A percentile compares a stretch with the other conserved stretches of the same genome.
These are phyloP conservation scores for Acer yangbiense DNA, from an alignment of 345 rosid species.

Conservation along the genomic window DNA sequence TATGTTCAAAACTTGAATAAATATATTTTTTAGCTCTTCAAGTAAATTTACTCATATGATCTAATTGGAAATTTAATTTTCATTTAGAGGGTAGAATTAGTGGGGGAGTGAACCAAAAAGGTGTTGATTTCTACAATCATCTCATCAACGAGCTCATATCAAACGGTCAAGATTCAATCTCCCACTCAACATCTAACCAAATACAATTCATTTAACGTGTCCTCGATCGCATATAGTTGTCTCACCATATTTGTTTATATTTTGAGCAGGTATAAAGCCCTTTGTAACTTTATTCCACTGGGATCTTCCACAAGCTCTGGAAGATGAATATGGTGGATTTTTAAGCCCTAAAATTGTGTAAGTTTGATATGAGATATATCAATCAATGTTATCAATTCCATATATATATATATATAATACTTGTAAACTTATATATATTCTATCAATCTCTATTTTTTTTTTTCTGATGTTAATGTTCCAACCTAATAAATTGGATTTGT, in stretches of 20 bases:
- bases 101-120: constrained; percentile 30
- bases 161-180: not conserved
- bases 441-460: too few species aligned
- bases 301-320: constrained; percentile 66
- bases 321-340: constrained; percentile 59
- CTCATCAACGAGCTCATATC: constrained; percentile 28
- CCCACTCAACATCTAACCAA: not conserved
- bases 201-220: not conserved
- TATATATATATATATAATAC: too few species aligned
- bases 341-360: constrained; percentile 46
- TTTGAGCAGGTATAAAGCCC: constrained; percentile 26
- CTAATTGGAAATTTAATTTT: not conserved
- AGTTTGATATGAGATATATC: constrained; percentile 3
- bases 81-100: constrained; percentile 33
- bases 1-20: not conserved
- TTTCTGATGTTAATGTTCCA: too few species aligned
- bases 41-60: not conserved
- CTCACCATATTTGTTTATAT: not conserved
- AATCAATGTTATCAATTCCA: too few species aligned
- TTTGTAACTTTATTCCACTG: constrained; percentile 25
- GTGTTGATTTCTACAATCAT: constrained; percentile 30
- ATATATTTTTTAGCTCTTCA: not conserved
- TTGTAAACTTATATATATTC: too few species aligned
- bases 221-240: not conserved
- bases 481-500: too few species aligned